These are phyloP conservation scores for Cercophora scortea DNA, from an alignment of 495 filamentous ascomycete species.

Conservation along the genomic window DNA sequence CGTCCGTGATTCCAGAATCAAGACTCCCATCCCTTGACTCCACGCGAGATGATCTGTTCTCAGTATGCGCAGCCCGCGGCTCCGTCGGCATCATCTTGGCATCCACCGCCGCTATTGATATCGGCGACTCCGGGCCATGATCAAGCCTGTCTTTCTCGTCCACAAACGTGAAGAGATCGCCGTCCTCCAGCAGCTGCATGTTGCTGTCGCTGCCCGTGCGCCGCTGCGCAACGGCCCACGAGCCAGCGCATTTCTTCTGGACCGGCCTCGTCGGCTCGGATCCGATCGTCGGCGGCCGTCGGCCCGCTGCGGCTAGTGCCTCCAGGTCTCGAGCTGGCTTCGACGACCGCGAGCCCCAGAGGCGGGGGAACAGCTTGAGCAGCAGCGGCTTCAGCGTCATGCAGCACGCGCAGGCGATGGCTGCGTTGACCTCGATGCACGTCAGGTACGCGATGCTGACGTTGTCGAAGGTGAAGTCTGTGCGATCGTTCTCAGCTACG, in stretches of 20 bases:
- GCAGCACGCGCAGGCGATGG: constrained; percentile 28
- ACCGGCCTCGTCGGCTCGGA: constrained; percentile 2
- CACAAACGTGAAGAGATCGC: not conserved
- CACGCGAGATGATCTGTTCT: not conserved
- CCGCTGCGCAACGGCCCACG: not conserved
- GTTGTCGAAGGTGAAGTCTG: constrained; percentile 19
- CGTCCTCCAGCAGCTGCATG: not conserved
- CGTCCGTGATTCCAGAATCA: too few relatives aligned
- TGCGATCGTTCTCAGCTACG: constrained; percentile 3
- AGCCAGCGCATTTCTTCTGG: not conserved
- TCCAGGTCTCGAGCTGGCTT: not conserved
- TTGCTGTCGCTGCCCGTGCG: not conserved
- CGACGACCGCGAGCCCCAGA: not conserved
- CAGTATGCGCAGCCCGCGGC: not conserved
- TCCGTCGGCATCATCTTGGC: not conserved
- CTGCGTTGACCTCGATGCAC: constrained; percentile 25
- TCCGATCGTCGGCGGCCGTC: constrained; percentile 8
- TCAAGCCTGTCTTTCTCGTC: not conserved
- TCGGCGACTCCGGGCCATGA: not conserved
- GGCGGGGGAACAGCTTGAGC: constrained; percentile 11
- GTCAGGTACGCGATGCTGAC: constrained; percentile 20
- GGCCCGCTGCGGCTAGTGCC: not conserved
- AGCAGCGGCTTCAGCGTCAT: constrained; percentile 23
- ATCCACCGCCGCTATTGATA: not conserved
- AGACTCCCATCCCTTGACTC: not conserved